Percentiles rank a stretch among this genome's conserved stretches.
Conservation (phyloP, 2,329 filamentous ascomycete species). For the Stagonosporopsis cucurbitacearum region DNA sequence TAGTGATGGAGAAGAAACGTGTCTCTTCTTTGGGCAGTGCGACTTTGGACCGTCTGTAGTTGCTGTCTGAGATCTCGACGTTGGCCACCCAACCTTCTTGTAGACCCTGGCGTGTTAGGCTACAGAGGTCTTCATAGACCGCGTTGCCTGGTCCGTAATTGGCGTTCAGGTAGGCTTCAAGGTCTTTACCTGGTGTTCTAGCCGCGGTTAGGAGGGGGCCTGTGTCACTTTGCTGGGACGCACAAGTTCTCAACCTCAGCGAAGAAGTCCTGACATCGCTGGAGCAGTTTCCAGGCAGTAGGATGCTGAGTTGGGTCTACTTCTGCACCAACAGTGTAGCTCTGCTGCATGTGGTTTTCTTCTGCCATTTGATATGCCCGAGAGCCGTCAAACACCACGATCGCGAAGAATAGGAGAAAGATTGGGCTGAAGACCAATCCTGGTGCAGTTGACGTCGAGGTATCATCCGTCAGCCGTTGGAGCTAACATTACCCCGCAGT, state of each 20-base stretch:
- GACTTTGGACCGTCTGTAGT: slow-evolving; percentile 52
- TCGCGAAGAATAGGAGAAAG: not conserved
- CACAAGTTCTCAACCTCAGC: slow-evolving; percentile 40
- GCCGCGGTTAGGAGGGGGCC: not conserved
- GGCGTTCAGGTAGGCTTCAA: slow-evolving; percentile 44
- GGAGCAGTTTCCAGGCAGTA: slow-evolving; percentile 30
- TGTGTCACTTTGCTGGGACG: not conserved
- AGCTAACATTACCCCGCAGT: slow-evolving; percentile 15
- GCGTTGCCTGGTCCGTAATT: slow-evolving; percentile 47
- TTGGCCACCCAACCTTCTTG: slow-evolving; percentile 49
- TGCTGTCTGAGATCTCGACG: slow-evolving; percentile 37
- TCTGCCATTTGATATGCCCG: not conserved
- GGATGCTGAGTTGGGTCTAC: slow-evolving; percentile 30
- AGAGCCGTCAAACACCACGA: not conserved
- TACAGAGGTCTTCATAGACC: slow-evolving; percentile 48
- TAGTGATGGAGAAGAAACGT: slow-evolving; percentile 62
- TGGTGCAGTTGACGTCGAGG: not conserved
- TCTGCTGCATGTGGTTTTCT: not conserved
- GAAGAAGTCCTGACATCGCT: slow-evolving; percentile 37
- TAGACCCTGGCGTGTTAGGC: slow-evolving; percentile 42
- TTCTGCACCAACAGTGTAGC: slow-evolving; percentile 14
- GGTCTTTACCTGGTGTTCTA: slow-evolving; percentile 47
- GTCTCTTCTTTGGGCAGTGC: slow-evolving; percentile 55
- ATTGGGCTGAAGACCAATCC: not conserved
- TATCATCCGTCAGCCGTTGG: not conserved